Evolutionary conservation across 2,329 filamentous ascomycete species (phyloP).

Genomic region (Ophiosphaerella narmari): DNA sequence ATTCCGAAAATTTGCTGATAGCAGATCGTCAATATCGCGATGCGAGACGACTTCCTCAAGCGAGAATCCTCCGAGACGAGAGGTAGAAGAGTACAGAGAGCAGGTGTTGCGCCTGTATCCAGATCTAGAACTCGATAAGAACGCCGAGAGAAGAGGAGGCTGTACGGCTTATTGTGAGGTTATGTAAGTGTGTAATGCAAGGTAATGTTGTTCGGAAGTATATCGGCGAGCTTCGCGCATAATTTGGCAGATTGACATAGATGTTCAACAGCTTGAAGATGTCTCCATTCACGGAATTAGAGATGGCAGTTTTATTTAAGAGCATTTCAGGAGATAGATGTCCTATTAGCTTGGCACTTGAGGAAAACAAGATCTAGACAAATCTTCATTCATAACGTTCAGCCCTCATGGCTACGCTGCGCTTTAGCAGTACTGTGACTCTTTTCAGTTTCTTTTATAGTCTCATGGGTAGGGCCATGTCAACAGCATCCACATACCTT

Average conservation of each 20-base stretch:
- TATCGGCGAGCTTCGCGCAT: too few relatives aligned
- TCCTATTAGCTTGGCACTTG: too few relatives aligned
- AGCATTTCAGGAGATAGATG: too few relatives aligned
- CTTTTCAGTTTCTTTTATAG: not conserved
- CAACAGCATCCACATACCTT: slow-evolving; percentile 55
- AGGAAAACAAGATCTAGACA: too few relatives aligned
- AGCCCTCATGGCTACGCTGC: too few relatives aligned
- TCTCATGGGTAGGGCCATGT: not conserved
- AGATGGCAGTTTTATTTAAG: too few relatives aligned
- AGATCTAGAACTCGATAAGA: slow-evolving; percentile 26
- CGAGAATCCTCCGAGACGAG: slow-evolving; percentile 10
- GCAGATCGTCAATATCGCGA: not conserved
- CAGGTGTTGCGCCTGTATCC: slow-evolving; percentile 26
- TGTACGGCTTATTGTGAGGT: slow-evolving; percentile 17
- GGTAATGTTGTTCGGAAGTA: too few relatives aligned
- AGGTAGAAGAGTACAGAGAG: slow-evolving; percentile 24
- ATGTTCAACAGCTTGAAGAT: too few relatives aligned
- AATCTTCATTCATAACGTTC: too few relatives aligned
- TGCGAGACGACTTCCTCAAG: not conserved
- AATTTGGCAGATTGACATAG: too few relatives aligned
- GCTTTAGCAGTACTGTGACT: not conserved
- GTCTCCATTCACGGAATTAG: too few relatives aligned
- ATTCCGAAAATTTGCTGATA: not conserved
- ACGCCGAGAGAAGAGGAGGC: slow-evolving; percentile 5
- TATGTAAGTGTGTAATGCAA: slow-evolving; percentile 13